Evolutionary conservation across 2,329 filamentous ascomycete genomes (phyloP).

Genomic region (Phaeosphaeria sp.): DNA sequence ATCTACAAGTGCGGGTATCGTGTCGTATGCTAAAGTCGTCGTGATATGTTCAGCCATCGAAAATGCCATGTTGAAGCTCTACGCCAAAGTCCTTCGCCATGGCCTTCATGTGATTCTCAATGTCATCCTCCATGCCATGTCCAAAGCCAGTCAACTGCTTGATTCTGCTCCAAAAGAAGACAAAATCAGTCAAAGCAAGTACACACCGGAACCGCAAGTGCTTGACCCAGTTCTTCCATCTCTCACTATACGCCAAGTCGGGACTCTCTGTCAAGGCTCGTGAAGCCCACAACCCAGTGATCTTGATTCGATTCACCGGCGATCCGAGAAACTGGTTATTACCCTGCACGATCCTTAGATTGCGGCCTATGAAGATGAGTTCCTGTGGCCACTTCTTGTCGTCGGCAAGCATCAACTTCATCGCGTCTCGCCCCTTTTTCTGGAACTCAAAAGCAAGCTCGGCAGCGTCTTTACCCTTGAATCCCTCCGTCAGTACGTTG

Average conservation of each 20-base stretch:
- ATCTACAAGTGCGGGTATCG: not conserved
- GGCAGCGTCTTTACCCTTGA: constrained; percentile 61
- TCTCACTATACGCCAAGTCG: constrained; percentile 67
- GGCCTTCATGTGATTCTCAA: constrained; percentile 84
- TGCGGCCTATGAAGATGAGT: constrained; percentile 89
- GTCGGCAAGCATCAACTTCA: constrained; percentile 82
- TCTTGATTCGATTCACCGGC: constrained; percentile 90
- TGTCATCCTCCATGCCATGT: constrained; percentile 90
- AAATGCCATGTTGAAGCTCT: constrained; percentile 86
- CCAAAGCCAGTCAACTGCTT: constrained; percentile 79
- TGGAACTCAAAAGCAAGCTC: constrained; percentile 80
- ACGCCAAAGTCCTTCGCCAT: constrained; percentile 93
- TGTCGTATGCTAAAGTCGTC: not conserved
- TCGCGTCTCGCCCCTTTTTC: constrained; percentile 71
- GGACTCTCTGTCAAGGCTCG: constrained; percentile 79
- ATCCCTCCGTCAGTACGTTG: constrained; percentile 62
- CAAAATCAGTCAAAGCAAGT: constrained; percentile 76
- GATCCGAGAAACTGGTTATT: constrained; percentile 92
- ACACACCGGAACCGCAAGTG: constrained; percentile 86
- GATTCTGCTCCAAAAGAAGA: constrained; percentile 82
- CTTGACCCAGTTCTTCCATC: constrained; percentile 72
- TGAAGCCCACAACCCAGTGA: constrained; percentile 89
- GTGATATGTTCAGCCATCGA: constrained; percentile 72
- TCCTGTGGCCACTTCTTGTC: constrained; percentile 90
- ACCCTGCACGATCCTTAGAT: constrained; percentile 90